phyloP scores from a whole-genome alignment of 2,329 filamentous ascomycete species.

The Neoascochyta sp. region DNA sequence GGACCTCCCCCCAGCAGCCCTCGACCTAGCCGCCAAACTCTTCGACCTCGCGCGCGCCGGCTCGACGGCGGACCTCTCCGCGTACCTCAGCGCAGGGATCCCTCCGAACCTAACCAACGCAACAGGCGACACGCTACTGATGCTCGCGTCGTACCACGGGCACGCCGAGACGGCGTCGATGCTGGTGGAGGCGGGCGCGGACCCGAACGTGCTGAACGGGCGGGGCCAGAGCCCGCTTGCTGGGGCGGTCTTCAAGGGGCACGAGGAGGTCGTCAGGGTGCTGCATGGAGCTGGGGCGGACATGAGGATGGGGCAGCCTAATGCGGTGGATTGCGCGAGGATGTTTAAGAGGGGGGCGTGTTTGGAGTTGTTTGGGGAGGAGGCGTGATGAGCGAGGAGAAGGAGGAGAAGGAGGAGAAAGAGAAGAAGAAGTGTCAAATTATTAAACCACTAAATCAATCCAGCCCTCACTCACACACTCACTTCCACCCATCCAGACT shows the following conservation, averaged over 20 bases:
- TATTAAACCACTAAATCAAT: not conserved
- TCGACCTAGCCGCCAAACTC: constrained; percentile 63
- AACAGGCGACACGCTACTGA: constrained; percentile 69
- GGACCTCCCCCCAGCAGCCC: constrained; percentile 58
- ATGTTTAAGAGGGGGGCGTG: constrained; percentile 45
- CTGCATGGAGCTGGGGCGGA: constrained; percentile 45
- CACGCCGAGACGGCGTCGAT: constrained; percentile 59
- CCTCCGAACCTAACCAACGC: constrained; percentile 69
- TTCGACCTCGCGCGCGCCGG: constrained; percentile 64
- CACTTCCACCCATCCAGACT: constrained; percentile 17
- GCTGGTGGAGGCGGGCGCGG: constrained; percentile 60
- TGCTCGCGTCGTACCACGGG: constrained; percentile 70
- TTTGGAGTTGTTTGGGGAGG: constrained; percentile 29
- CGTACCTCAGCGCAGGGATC: constrained; percentile 62
- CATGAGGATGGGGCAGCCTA: constrained; percentile 42
- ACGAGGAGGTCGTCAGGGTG: constrained; percentile 60
- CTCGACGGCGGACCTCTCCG: constrained; percentile 55
- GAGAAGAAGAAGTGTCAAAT: not conserved
- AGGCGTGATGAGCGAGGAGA: constrained; percentile 3
- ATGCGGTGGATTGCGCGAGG: constrained; percentile 45
- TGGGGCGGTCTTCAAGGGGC: constrained; percentile 70
- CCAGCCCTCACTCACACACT: not conserved
- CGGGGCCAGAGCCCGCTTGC: constrained; percentile 65
- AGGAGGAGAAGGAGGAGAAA: not conserved
- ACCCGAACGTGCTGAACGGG: constrained; percentile 66